Conservation (phyloP, 768 basidiomycete species). For the Xerocomellus amylosporus region DNA sequence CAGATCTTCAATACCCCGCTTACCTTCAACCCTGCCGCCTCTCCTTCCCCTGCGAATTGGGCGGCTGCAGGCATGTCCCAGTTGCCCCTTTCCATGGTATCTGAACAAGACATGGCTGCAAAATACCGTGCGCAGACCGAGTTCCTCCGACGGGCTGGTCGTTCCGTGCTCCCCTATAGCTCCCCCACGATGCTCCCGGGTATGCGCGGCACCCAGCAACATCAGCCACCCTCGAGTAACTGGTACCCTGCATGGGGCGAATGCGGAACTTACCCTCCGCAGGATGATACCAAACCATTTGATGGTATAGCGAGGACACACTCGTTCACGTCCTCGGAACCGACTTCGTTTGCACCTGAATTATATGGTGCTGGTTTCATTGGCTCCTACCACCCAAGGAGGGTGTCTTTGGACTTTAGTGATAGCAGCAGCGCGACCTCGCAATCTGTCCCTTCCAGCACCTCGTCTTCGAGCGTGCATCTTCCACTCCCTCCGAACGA, state of each 20-base stretch:
- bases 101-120: constrained; percentile 41
- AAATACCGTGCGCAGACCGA: constrained; percentile 51
- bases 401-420: constrained; percentile 37
- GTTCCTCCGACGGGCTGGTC: constrained; percentile 36
- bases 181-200: constrained; percentile 7
- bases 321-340: constrained; percentile 23
- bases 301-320: constrained; percentile 20
- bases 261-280: constrained; percentile 15
- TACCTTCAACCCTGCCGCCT: constrained; percentile 23
- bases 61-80: constrained; percentile 20
- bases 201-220: constrained; percentile 19
- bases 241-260: constrained; percentile 32
- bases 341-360: constrained; percentile 20
- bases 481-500: constrained; percentile 40
- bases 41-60: constrained; percentile 19
- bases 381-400: constrained; percentile 32
- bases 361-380: constrained; percentile 18
- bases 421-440: constrained; percentile 44
- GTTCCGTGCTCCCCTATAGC: constrained; percentile 4
- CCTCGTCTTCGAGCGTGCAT: constrained; percentile 51
- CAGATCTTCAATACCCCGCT: constrained; percentile 34
- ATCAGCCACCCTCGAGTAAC: constrained; percentile 11
- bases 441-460: constrained; percentile 51
- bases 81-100: constrained; percentile 17
- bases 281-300: constrained; percentile 31